Evolutionary conservation across 1,284 basidiomycete genomes (phyloP).

Genomic region (Cutaneotrichosporon daszewskae): DNA sequence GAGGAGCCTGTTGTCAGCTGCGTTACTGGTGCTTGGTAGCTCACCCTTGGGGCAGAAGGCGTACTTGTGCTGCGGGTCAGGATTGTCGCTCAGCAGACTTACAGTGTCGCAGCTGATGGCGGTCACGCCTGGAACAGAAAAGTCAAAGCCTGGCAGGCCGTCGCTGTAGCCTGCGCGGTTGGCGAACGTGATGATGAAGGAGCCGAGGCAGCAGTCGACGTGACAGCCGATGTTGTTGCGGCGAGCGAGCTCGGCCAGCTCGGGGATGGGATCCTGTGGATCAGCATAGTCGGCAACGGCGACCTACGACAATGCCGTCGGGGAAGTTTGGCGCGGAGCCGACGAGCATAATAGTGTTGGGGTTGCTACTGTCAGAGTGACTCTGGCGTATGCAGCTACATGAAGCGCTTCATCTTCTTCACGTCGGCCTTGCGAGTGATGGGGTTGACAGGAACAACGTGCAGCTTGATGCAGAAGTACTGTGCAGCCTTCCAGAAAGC

Average conservation of each 20-base stretch:
- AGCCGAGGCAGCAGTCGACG: conserved; percentile 88
- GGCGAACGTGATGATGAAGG: conserved; percentile 86
- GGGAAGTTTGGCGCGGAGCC: conserved; percentile 90
- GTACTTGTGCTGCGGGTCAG: conserved; percentile 48
- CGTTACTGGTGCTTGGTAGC: conserved; percentile 12
- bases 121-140: conserved; percentile 81
- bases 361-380: conserved; percentile 32
- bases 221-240: conserved; percentile 78
- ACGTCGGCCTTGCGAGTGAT: conserved; percentile 75
- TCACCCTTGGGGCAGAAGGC: conserved; percentile 57
- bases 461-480: conserved; percentile 90
- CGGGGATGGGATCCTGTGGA: conserved; percentile 72
- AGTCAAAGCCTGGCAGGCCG: conserved; percentile 61
- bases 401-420: conserved; percentile 71
- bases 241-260: conserved; percentile 69
- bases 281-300: not conserved
- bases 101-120: conserved; percentile 88
- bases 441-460: conserved; percentile 78
- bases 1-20: conserved; percentile 61
- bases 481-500: conserved; percentile 90
- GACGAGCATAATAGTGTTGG: conserved; percentile 61
- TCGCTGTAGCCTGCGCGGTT: conserved; percentile 52
- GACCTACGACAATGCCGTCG: conserved; percentile 63
- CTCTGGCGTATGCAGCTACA: conserved; percentile 53
- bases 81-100: too few species aligned